phyloP scores from a whole-genome alignment of 2,329 filamentous ascomycete species.

The Apiospora malaysiana region DNA sequence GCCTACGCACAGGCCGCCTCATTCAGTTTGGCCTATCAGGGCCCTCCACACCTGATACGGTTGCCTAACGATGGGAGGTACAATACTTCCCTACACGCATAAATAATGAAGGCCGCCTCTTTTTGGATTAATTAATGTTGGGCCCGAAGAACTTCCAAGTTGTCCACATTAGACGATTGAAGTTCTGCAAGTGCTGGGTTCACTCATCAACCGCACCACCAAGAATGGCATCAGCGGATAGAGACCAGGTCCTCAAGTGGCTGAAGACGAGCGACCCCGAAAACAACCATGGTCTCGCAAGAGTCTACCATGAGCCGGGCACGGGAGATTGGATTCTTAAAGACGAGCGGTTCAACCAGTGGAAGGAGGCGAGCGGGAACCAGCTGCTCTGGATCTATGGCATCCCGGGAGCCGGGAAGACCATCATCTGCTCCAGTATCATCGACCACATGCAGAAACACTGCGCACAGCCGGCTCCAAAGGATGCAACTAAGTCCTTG shows the following conservation, averaged over 20 bases:
- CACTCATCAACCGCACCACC: not conserved
- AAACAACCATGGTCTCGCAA: not conserved
- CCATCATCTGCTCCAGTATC: not conserved
- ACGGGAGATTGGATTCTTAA: not conserved
- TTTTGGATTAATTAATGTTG: not conserved
- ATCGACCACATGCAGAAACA: not conserved
- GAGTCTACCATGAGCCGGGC: not conserved
- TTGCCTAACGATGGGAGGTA: not conserved
- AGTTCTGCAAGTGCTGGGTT: not conserved
- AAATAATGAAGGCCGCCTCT: not conserved
- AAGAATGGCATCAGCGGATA: not conserved
- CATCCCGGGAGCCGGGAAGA: not conserved
- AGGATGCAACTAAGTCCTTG: not conserved
- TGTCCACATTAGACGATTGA: no score
- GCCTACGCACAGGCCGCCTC: not conserved
- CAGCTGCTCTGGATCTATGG: not conserved
- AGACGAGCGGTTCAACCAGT: not conserved
- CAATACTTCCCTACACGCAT: not conserved
- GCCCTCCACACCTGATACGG: not conserved
- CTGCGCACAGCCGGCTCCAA: not conserved
- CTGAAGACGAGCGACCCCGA: constrained; percentile 5
- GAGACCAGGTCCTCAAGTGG: not conserved
- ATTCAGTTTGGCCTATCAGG: not conserved
- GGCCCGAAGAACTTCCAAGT: no score
- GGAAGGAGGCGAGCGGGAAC: not conserved